Evolutionary conservation across 106 monocot species (phyloP).

Genomic region (Narthecium ossifragum): DNA sequence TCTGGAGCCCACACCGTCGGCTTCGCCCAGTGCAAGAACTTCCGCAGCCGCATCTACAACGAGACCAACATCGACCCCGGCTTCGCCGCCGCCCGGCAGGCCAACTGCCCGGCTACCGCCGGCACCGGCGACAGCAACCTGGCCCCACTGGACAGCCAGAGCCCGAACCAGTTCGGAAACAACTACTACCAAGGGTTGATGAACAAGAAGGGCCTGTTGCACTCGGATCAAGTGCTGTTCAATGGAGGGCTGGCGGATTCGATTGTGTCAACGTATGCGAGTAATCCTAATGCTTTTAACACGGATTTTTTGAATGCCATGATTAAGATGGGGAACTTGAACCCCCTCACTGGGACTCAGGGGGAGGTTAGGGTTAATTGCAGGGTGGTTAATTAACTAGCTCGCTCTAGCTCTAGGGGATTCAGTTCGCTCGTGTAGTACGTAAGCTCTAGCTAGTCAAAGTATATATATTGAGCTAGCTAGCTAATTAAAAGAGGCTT

Average conservation of each 20-base stretch:
- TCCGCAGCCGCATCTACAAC: slow-evolving; percentile 29
- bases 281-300: slow-evolving; percentile 13
- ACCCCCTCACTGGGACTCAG: slow-evolving; percentile 15
- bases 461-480: too few species aligned
- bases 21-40: slow-evolving; percentile 12
- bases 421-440: too few species aligned
- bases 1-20: slow-evolving; percentile 34
- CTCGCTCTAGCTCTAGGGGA: too few species aligned
- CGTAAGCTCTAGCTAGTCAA: too few species aligned
- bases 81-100: slow-evolving; percentile 3
- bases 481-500: too few species aligned
- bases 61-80: slow-evolving; percentile 18
- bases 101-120: slow-evolving; percentile 10
- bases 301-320: slow-evolving; percentile 28
- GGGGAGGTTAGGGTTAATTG: slow-evolving; percentile 23
- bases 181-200: slow-evolving; percentile 20
- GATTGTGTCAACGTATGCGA: slow-evolving; percentile 17
- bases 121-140: slow-evolving; percentile 11
- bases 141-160: slow-evolving; percentile 10
- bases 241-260: slow-evolving; percentile 17
- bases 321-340: slow-evolving; percentile 23
- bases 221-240: slow-evolving; percentile 34
- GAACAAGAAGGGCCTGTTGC: slow-evolving; percentile 20
- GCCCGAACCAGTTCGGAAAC: slow-evolving; percentile 17
- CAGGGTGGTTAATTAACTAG: slow-evolving; percentile 18